phyloP scores from a whole-genome alignment of 225 moss, liverwort and hornwort species.

The Polytrichum commune region DNA sequence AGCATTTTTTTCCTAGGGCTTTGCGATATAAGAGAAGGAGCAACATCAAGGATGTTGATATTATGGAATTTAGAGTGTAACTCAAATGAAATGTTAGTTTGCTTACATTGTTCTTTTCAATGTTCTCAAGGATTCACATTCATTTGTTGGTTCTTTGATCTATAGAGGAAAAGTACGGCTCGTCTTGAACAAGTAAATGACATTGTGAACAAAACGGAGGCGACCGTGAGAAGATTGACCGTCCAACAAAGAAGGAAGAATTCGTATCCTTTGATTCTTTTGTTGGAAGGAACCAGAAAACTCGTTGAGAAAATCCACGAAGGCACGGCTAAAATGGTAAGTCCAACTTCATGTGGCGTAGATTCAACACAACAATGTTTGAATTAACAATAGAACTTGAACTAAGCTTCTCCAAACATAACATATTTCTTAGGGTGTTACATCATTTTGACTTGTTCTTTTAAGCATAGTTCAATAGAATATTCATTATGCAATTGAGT shows the following conservation, averaged over 20 bases:
- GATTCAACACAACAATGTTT: too few relatives aligned
- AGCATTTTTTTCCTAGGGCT: too few relatives aligned
- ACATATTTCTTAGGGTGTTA: background rate
- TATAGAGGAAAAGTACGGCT: constrained; percentile 42
- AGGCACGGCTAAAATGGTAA: constrained; percentile 38
- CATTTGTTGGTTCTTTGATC: background rate
- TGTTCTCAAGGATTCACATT: background rate
- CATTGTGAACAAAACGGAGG: constrained; percentile 27
- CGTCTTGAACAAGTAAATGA: constrained; percentile 34
- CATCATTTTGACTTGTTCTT: background rate
- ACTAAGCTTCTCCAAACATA: background rate
- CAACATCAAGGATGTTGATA: too few relatives aligned
- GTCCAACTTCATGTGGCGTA: background rate
- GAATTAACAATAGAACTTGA: too few relatives aligned
- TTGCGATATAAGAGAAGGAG: too few relatives aligned
- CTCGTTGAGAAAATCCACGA: constrained; percentile 80
- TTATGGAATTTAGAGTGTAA: background rate
- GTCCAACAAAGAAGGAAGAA: constrained; percentile 54
- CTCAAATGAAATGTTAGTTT: background rate
- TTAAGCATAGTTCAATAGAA: background rate
- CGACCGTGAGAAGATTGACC: constrained; percentile 38
- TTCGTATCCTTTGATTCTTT: constrained; percentile 52
- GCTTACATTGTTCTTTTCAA: background rate
- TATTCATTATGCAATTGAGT: too few relatives aligned
- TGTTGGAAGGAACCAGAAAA: constrained; percentile 66